Evolutionary conservation across 805 yeast genomes (phyloP), one percentile per base, ranked within the genome.

Genomic region (Zygotorulaspora florentina): DNA sequence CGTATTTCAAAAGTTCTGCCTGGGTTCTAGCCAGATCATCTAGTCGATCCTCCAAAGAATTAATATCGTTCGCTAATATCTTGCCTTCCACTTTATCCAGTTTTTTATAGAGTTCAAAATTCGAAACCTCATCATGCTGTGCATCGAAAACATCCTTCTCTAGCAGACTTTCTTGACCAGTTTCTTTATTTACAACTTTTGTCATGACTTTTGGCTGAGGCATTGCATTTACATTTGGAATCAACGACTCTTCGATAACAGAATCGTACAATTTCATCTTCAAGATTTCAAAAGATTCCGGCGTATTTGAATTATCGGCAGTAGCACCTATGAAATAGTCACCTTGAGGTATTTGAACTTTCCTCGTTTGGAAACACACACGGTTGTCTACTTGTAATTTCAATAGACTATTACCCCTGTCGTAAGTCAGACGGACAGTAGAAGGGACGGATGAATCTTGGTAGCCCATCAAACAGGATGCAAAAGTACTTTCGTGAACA

Each of bases 361-460:
- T 64, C 47, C 77, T 75, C 0, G 89, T 81, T 62, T 80, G 80
- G 64, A 85, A 78, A 58, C 89, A 81, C 46, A 85, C 70, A 54
- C 75, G 79, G 61, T 85, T 85, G 63, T 85, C 87, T 40, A 83
- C 68, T 50, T 85, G 87, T n/a, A 85, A 73, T 53, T 83, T 81
- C 51, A 82, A 70, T 48, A 76, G 63, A 12, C 70, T 61, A 34
- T 67, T 59, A 7, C 56, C 54, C 8, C 64, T 62, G 18, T 79
- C 75, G 55, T 83, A 83, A 8, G 83, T 78, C 11, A 85, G 53
- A 64, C 88, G 77, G n/a, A 84, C 43, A 1, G 86, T 82, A 18
- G 77, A 69, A 9, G 95, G 95, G 5, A 84, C 86, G 50, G 78
- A 77, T 0, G 87, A 78, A 54, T 80, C 81, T 60, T 84, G 83